Evolutionary conservation across 2,329 filamentous ascomycete species (phyloP), one percentile per base, ranked within the genome.

Genomic region (Fusarium protoensiforme): DNA sequence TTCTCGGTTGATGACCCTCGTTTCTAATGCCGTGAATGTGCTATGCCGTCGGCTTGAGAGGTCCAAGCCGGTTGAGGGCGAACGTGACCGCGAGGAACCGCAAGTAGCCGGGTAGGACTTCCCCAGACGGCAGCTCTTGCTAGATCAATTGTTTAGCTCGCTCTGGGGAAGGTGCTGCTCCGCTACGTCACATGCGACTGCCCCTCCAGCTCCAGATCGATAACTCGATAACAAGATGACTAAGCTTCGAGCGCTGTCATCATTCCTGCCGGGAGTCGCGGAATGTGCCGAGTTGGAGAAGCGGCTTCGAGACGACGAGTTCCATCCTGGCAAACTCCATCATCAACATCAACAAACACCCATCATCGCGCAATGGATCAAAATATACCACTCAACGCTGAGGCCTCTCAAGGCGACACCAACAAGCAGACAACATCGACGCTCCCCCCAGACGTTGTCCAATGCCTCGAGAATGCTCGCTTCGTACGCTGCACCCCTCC

Each of bases 401-500:
- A 94, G 82, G 89, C 92, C 66, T 95, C 93, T 8, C 90, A 92
- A 60, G 92, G 92, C 73, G 88, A 92, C 64, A 94, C 91, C 51
- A 87, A 95, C 82, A 92, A 92, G 72, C 90, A 92, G 81, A 83
- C 89, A 67, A 92, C 93, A 39, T 87, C 88, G 66, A 88, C 89
- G 10, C 89, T 98, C 3, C 96, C 96, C 0, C 86, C 88, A 5
- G 95, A 98, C 82, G 96, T 98, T 24, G 89, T 96, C 14, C 92
- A 95, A 78, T 98, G 95, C 80, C 90, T 99, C 27, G 92, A 97
- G 81, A 98, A 98, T 85, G 94, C 96, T 58, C 92, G 96, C 77
- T 99, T 98, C 85, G 95, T 98, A 90, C 78, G 89, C 85, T 63
- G 35, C 41, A 48, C 65, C 67, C 67, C 72, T 69, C 74, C 64